Conservation (phyloP, 768 basidiomycete genomes). For the Paxillus involutus region DNA sequence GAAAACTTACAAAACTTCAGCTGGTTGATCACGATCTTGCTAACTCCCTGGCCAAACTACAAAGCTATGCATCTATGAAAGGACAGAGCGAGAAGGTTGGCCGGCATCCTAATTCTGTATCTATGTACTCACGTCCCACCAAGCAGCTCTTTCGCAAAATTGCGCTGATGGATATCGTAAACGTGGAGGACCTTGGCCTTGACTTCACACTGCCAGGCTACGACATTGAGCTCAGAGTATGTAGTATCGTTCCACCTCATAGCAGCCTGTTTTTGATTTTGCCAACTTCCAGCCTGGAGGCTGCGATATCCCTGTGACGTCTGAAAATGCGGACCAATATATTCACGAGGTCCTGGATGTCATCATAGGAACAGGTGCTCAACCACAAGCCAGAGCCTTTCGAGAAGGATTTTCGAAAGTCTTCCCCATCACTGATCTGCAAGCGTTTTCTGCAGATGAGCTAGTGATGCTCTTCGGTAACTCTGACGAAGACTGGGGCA, state of each 20-base stretch:
- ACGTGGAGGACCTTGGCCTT: constrained; percentile 83
- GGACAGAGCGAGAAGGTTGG: constrained; percentile 56
- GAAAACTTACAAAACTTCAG: constrained; percentile 37
- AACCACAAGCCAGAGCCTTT: constrained; percentile 86
- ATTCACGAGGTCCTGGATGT: constrained; percentile 84
- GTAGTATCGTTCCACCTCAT: constrained; percentile 19
- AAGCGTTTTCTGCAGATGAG: constrained; percentile 92
- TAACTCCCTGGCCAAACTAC: constrained; percentile 79
- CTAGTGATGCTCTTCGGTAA: constrained; percentile 96
- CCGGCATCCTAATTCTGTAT: not conserved
- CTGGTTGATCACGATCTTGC: constrained; percentile 84
- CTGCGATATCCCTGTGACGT: constrained; percentile 75
- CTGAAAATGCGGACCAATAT: constrained; percentile 88
- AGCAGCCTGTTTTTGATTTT: not conserved
- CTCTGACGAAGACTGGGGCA: constrained; percentile 95
- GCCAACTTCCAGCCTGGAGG: constrained; percentile 63
- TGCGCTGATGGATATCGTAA: constrained; percentile 57
- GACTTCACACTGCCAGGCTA: constrained; percentile 98
- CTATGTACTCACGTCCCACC: not conserved
- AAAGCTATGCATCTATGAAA: constrained; percentile 57
- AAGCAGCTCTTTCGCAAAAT: constrained; percentile 54
- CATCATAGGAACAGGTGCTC: constrained; percentile 79
- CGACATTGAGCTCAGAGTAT: constrained; percentile 85
- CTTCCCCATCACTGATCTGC: constrained; percentile 88
- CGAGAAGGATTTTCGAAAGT: constrained; percentile 94